Percentiles rank a stretch among this genome's conserved stretches.
These are phyloP conservation scores for Brassica carinata DNA, from an alignment of 345 rosid species.

Conservation along the genomic window DNA sequence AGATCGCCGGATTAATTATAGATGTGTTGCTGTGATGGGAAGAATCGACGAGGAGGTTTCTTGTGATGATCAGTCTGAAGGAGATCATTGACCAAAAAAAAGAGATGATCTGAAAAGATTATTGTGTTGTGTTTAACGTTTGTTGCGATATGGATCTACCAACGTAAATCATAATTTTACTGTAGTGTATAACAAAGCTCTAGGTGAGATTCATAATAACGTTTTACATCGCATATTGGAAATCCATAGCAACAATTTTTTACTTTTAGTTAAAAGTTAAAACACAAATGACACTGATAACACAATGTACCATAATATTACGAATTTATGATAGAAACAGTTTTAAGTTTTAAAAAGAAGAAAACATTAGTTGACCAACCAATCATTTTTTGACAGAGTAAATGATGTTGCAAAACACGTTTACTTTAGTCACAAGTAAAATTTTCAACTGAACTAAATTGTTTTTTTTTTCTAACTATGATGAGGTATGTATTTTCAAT, in stretches of 20 bases:
- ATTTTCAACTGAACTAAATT: too few species aligned
- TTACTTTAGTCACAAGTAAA: not conserved
- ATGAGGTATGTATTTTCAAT: too few species aligned
- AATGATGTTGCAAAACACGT: not conserved
- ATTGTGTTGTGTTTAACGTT: not conserved
- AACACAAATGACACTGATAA: not conserved
- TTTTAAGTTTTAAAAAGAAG: not conserved
- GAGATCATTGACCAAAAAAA: not conserved
- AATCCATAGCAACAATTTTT: not conserved
- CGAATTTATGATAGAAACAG: not conserved
- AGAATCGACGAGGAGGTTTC: slow-evolving; percentile 74
- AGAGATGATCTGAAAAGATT: not conserved
- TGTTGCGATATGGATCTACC: not conserved
- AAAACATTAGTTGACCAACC: not conserved
- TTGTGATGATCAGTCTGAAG: slow-evolving; percentile 46
- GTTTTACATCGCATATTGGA: not conserved
- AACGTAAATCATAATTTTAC: not conserved
- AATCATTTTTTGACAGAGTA: not conserved
- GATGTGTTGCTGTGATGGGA: slow-evolving; percentile 37
- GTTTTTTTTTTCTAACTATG: too few species aligned
- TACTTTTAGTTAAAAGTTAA: not conserved
- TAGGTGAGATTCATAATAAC: not conserved
- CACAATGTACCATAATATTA: too few species aligned
- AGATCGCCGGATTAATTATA: slow-evolving; percentile 25
- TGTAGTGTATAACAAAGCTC: not conserved